Evolutionary conservation across 139 green algal genomes (phyloP).

Genomic region (Trebouxia sp.): DNA sequence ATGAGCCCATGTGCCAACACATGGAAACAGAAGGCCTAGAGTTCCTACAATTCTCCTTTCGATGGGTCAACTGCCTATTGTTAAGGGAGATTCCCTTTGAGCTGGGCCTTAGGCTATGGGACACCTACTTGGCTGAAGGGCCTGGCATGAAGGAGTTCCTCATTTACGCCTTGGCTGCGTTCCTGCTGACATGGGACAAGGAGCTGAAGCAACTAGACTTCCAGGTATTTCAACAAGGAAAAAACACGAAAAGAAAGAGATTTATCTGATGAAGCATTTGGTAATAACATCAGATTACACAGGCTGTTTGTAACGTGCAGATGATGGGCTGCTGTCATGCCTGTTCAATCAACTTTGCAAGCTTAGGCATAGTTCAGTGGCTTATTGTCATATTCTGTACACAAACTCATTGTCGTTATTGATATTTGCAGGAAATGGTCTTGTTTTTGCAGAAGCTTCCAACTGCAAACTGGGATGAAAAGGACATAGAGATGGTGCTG

Average conservation of each 20-base stretch:
- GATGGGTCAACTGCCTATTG: slow-evolving; percentile 98
- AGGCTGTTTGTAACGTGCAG: no score
- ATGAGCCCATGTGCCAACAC: slow-evolving; percentile 62
- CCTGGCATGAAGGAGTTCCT: slow-evolving; percentile 80
- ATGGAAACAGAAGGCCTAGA: slow-evolving; percentile 86
- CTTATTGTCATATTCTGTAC: no score
- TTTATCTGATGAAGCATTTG: no score
- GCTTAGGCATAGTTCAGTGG: no score
- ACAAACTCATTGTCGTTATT: not conserved
- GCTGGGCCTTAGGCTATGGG: slow-evolving; percentile 81
- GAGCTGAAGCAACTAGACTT: slow-evolving; percentile 77
- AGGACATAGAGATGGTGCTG: slow-evolving; percentile 84
- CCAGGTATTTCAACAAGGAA: slow-evolving; percentile 57
- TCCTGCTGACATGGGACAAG: slow-evolving; percentile 73
- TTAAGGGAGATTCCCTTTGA: slow-evolving; percentile 87
- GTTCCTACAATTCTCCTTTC: slow-evolving; percentile 97
- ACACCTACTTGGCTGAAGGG: slow-evolving; percentile 91
- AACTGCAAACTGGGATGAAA: slow-evolving; percentile 72
- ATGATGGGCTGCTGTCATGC: no score
- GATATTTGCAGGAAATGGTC: slow-evolving; percentile 34
- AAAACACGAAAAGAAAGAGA: no score
- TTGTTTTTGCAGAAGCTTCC: slow-evolving; percentile 71
- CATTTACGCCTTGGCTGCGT: slow-evolving; percentile 73
- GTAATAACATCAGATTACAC: no score
- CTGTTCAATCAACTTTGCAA: no score